These are phyloP conservation scores for Kodamaea jinghongensis DNA, from an alignment of 805 yeast genomes.

Conservation along the genomic window DNA sequence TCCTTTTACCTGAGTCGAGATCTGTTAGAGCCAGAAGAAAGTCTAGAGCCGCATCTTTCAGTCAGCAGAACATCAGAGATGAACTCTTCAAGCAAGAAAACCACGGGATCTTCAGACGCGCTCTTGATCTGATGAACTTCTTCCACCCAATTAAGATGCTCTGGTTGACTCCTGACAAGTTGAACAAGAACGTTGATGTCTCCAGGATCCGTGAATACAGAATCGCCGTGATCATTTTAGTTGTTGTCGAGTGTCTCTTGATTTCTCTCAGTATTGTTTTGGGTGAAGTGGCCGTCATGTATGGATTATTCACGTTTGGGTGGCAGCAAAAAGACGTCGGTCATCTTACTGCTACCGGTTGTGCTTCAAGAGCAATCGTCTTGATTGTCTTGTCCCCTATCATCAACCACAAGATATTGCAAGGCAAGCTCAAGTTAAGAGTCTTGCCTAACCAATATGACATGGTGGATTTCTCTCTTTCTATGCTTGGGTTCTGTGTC, in stretches of 20 bases:
- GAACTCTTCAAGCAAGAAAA: background rate
- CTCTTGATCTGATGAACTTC: slow-evolving; percentile 1
- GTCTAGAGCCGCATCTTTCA: slow-evolving; percentile 42
- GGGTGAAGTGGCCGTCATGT: slow-evolving; percentile 46
- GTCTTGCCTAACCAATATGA: slow-evolving; percentile 48
- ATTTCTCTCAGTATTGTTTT: slow-evolving; percentile 39
- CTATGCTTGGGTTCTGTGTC: slow-evolving; percentile 32
- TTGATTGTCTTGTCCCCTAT: slow-evolving; percentile 54
- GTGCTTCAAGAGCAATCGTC: slow-evolving; percentile 47
- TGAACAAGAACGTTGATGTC: slow-evolving; percentile 1
- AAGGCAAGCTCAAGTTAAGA: slow-evolving; percentile 26
- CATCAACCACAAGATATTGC: slow-evolving; percentile 34
- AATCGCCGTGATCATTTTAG: slow-evolving; percentile 46
- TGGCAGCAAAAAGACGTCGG: slow-evolving; percentile 60
- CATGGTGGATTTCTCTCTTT: slow-evolving; percentile 43
- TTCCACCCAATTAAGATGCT: slow-evolving; percentile 51
- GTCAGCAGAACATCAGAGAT: background rate
- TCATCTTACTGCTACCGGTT: slow-evolving; percentile 50
- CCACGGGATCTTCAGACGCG: too few relatives aligned
- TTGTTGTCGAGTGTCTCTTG: slow-evolving; percentile 43
- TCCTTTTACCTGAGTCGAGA: slow-evolving; percentile 62
- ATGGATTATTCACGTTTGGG: slow-evolving; percentile 49
- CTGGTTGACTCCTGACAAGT: slow-evolving; percentile 46
- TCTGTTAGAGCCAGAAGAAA: slow-evolving; percentile 50
- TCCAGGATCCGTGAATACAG: slow-evolving; percentile 19